phyloP scores from a whole-genome alignment of 129 eudicot genomes.

The Centaurea solstitialis region DNA sequence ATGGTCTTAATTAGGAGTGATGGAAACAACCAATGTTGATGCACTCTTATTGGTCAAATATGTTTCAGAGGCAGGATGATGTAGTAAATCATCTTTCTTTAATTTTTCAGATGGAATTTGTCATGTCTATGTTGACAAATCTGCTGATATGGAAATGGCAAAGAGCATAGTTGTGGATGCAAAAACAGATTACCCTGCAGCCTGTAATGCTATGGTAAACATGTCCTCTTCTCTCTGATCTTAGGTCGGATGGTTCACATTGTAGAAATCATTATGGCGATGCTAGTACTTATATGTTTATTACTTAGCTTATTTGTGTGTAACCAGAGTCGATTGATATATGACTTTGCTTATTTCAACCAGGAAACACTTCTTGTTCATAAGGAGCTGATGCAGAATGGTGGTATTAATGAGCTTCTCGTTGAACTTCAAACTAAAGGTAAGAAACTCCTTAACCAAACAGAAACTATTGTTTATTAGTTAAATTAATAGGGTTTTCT shows the following conservation, averaged over 20 bases:
- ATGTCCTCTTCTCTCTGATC: neutral
- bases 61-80: conserved; percentile 1
- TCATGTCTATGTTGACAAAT: conserved; percentile 95
- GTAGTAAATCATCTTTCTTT: conserved; percentile 17
- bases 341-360: conserved; percentile 18
- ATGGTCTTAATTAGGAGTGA: conserved; percentile 2
- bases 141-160: conserved; percentile 90
- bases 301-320: neutral
- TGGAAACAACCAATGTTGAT: neutral
- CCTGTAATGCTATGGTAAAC: conserved; percentile 99
- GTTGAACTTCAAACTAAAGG: conserved; percentile 87
- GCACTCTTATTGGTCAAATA: conserved; percentile 5
- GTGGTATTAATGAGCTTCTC: conserved; percentile 64
- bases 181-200: conserved; percentile 96
- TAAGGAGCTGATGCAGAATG: conserved; percentile 69
- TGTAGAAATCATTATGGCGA: neutral
- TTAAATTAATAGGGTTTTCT: neutral
- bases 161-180: conserved; percentile 86
- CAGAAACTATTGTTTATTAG: neutral
- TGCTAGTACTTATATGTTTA: neutral
- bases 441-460: neutral
- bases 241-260: neutral
- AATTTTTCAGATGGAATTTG: conserved; percentile 81
- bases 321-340: neutral
- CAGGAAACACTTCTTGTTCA: conserved; percentile 99